Conservation (phyloP, 2,329 filamentous ascomycete genomes). For the Penicillium brasilianum region DNA sequence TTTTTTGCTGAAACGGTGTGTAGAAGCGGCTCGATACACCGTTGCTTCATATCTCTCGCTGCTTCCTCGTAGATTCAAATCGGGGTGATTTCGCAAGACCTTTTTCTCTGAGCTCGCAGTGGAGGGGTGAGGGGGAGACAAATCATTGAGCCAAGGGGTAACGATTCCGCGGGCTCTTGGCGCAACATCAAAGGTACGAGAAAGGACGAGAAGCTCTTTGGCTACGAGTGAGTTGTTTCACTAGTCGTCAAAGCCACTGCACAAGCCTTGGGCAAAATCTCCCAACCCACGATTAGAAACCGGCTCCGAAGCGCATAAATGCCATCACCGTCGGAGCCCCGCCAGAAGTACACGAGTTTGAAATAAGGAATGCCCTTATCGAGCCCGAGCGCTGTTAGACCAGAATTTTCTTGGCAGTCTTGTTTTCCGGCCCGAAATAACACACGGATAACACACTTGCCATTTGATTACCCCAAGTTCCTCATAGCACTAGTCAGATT, state of each 20-base stretch:
- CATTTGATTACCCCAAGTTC: conserved; percentile 1
- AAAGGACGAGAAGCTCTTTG: background rate
- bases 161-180: background rate
- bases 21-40: no score
- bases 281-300: background rate
- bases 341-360: background rate
- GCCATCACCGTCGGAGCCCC: background rate
- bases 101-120: no score
- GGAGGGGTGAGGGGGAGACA: background rate
- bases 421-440: no score
- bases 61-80: background rate
- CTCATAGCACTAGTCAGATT: background rate
- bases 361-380: background rate
- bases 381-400: background rate
- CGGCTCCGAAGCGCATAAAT: background rate
- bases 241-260: background rate
- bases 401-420: background rate
- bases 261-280: background rate
- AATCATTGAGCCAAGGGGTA: background rate
- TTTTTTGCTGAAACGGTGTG: background rate
- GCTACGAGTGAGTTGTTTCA: background rate
- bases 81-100: background rate
- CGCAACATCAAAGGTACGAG: background rate
- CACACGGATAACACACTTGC: no score
- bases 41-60: no score